phyloP scores from a whole-genome alignment of 208 protist genomes.

The Phytomonas francai region DNA sequence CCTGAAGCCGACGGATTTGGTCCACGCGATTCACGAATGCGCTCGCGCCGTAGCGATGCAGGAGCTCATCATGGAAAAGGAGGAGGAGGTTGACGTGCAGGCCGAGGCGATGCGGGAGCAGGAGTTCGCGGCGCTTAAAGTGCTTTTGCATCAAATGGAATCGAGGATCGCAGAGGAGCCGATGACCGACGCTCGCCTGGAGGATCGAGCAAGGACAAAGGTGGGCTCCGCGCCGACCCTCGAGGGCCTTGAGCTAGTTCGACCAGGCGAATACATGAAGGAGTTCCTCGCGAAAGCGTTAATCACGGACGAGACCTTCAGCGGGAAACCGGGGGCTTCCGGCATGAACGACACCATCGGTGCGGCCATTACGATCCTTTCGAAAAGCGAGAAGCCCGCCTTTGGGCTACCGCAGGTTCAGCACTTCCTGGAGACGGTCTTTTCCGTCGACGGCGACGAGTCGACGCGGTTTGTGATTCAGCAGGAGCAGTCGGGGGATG shows the following conservation, averaged over 20 bases:
- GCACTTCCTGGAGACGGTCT: constrained; percentile 65
- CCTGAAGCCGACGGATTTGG: constrained; percentile 58
- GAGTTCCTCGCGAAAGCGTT: constrained; percentile 58
- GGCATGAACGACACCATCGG: constrained; percentile 56
- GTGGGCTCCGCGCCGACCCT: no score
- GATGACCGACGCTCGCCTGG: constrained; percentile 13
- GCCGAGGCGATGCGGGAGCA: constrained; percentile 35
- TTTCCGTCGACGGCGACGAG: constrained; percentile 23
- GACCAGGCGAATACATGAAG: constrained; percentile 49
- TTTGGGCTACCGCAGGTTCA: constrained; percentile 57
- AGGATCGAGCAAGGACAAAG: no score
- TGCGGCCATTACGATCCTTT: constrained; percentile 52
- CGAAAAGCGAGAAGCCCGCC: constrained; percentile 49
- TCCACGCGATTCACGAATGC: constrained; percentile 78
- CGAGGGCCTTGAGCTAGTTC: constrained; percentile 42
- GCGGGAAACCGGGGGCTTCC: constrained; percentile 15
- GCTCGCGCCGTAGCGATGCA: constrained; percentile 58
- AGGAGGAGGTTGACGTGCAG: constrained; percentile 14
- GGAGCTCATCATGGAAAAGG: constrained; percentile 18
- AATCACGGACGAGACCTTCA: constrained; percentile 67
- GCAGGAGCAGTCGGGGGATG: constrained; percentile 14
- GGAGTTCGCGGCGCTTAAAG: constrained; percentile 70
- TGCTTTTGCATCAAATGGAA: constrained; percentile 55
- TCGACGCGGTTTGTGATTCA: constrained; percentile 63
- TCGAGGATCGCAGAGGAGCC: constrained; percentile 30